phyloP scores from a whole-genome alignment of 129 eudicot genomes.

The Oenanthe sinensis region DNA sequence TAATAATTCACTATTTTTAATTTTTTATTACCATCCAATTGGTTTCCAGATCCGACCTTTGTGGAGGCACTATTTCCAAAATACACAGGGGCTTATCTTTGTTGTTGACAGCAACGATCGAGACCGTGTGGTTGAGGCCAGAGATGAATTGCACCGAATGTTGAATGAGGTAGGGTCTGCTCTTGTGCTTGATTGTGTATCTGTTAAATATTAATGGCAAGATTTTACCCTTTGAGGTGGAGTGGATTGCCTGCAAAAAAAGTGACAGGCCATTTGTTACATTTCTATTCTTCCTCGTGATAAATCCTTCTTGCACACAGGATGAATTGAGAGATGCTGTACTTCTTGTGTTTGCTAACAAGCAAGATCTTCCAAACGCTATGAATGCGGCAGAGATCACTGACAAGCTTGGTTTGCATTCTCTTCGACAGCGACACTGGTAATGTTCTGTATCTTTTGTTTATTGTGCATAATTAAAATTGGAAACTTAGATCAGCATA shows the following conservation, averaged over 20 bases:
- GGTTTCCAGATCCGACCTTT: slow-evolving; percentile 35
- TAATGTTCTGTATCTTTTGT: neutral
- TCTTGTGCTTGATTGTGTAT: neutral
- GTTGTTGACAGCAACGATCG: slow-evolving; percentile 48
- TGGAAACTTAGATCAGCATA: neutral
- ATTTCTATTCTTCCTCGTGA: neutral
- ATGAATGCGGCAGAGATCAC: slow-evolving; percentile 14
- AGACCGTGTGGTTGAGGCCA: slow-evolving; percentile 43
- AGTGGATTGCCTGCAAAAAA: neutral
- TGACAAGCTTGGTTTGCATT: slow-evolving; percentile 11
- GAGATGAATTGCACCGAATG: slow-evolving; percentile 46
- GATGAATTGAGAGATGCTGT: slow-evolving; percentile 12
- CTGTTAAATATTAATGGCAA: neutral
- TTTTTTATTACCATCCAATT: neutral
- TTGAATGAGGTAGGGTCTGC: slow-evolving; percentile 27
- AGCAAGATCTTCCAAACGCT: slow-evolving; percentile 11
- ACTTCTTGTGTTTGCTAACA: slow-evolving; percentile 13
- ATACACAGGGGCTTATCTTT: slow-evolving; percentile 48
- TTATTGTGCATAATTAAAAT: neutral
- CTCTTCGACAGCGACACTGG: too few relatives aligned
- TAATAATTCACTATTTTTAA: neutral
- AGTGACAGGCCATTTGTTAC: neutral
- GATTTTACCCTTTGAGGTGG: neutral
- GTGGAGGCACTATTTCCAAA: slow-evolving; percentile 51
- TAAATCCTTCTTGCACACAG: neutral